Base-by-base conservation (phyloP, 768 basidiomycete species). In the Lactarius hatsudake region DNA sequence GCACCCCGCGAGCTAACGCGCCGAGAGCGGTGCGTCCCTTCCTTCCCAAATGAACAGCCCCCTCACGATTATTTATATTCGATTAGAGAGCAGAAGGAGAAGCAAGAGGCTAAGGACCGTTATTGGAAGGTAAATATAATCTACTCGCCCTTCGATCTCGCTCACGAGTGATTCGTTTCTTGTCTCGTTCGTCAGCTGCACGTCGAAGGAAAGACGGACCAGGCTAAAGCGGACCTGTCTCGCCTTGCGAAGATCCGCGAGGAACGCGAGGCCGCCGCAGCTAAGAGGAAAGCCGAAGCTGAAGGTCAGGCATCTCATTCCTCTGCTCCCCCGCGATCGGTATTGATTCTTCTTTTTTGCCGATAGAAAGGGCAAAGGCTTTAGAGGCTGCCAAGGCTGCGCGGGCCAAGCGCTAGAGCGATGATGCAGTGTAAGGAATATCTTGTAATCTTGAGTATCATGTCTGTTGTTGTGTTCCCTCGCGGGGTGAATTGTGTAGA, bases 161-260 rank as follows among this genome's bases (percentile, higher is more conserved):
- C 13, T 28, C 23, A 23, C 17, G 17, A 15, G 20, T 51, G 20
- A n/a, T 23, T 28, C 43, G 23, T 51, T 64, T 30, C 18, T 69
- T 59, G 64, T 40, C 3, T 54, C 34, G 23, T 28, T 59, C 15
- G 5, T 10, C 71, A 91, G 90, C 80, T 91, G 38, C 90, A 93
- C 72, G 61, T 80, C 18, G 81, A 84, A 76, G 96, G 96, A 67
- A 91, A 97, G 86, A 98, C 96, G 0, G 87, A 90, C 42, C 83
- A 97, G 75, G 95, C 96, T 23, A 91, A 94, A 79, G 77, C 88
- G 4, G 96, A 98, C 77, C 86, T 98, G 59, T 85, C 89, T 23
- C 86, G 96, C 42, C 85, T 98, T 18, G 85, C 86, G 56, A 90
- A 88, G 86, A 93, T 98, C 73, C 86, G 85, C 67, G 88, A 86